These are phyloP conservation scores for Leptomonas pyrrhocoris DNA, from an alignment of 208 protist genomes.

Conservation along the genomic window DNA sequence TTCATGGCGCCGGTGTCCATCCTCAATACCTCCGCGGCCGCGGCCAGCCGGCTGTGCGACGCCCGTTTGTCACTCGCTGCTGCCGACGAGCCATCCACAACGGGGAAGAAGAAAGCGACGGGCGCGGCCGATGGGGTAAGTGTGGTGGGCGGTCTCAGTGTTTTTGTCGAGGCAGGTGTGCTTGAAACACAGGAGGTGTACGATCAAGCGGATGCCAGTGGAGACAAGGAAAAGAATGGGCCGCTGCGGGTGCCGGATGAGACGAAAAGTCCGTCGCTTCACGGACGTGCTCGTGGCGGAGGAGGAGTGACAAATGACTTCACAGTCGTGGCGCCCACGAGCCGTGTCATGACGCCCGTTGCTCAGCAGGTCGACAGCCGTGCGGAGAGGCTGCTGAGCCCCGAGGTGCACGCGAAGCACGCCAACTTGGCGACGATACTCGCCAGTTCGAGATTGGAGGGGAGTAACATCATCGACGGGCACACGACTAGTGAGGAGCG, in stretches of 20 bases:
- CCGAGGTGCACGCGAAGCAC: constrained; percentile 28
- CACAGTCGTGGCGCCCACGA: background rate
- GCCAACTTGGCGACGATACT: constrained; percentile 22
- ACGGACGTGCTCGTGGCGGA: background rate
- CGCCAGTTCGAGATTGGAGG: constrained; percentile 21
- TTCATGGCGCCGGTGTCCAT: constrained; percentile 13
- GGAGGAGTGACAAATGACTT: background rate
- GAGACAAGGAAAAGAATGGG: background rate
- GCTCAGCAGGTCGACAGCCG: background rate
- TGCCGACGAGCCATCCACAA: background rate
- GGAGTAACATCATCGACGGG: constrained; percentile 8
- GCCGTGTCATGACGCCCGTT: background rate
- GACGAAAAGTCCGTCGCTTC: constrained; percentile 5
- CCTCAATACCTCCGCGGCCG: constrained; percentile 6
- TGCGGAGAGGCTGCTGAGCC: background rate
- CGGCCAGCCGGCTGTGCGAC: background rate
- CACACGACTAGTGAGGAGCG: background rate
- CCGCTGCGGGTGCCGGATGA: constrained; percentile 13
- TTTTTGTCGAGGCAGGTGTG: background rate
- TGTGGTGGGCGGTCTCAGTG: constrained; percentile 12
- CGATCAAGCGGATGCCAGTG: background rate
- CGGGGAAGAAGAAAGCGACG: background rate
- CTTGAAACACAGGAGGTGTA: background rate
- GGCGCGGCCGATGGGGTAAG: background rate
- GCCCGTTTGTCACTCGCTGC: background rate